Evolutionary conservation across 2,329 filamentous ascomycete species (phyloP), one percentile per base, ranked within the genome.

Genomic region (Torrubiella hemipterigena): DNA sequence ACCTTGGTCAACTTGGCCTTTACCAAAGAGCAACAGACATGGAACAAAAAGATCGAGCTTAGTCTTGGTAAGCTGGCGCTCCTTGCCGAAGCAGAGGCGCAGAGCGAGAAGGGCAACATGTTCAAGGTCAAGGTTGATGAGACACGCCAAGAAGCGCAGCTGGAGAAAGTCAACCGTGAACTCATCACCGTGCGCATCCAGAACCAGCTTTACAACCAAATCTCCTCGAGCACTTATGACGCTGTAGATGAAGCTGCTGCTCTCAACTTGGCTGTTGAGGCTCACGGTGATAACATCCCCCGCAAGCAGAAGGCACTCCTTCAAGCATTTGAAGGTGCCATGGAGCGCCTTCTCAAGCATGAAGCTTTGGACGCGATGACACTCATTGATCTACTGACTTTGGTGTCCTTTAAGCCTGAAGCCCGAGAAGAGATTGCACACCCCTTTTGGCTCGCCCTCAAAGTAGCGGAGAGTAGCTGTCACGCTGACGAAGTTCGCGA

Each of bases 21-120:
- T 14, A 66, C 68, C 30, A 73, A 75, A 32, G 87, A 95, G 52
- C 70, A 74, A 31, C 80, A 87, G 44, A 59, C 91, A 4, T 96
- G 89, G 89, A 85, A 76, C 57, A 93, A 93, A 61, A 91, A 93
- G 54, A 82, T 94, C 20, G 81, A 96, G 55, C 63, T 96, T 17
- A 93, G 85, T 37, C 66, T 98, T 23, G 81, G 83, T 21, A 96
- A 95, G 55, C 67, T 98, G 28, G 73, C 78, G 12, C 66, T 76
- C 32, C 57, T 95, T 41, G 83, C 83, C 12, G 72, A 76, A 23
- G 63, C 59, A 7, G 54, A 59, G 31, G 48, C 45, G 35, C 45
- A 42, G 20, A 38, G 37, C 13, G 27, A 39, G 18, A 49, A 51
- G 35, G 42, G 49, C 30, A 47, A 56, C 33, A 47, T 51, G 32